Conservation (phyloP, 345 rosid genomes). For the Firmiana major region DNA sequence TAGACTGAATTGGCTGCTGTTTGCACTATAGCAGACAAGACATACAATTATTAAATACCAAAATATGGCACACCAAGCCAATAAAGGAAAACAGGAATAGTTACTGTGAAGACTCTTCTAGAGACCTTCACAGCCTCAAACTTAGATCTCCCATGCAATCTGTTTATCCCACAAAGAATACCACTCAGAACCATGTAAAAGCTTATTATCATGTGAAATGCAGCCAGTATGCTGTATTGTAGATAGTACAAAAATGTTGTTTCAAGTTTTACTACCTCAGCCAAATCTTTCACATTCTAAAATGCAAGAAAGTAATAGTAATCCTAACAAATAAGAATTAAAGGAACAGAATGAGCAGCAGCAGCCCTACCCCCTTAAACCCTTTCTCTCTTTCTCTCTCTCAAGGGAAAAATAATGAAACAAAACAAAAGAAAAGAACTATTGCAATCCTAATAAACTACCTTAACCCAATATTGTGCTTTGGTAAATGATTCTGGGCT, state of each 20-base stretch:
- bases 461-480: slow-evolving; percentile 99
- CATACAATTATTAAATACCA: not conserved
- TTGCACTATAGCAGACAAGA: too few species aligned
- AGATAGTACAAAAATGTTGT: not conserved
- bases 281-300: not conserved
- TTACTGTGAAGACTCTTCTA: too few species aligned
- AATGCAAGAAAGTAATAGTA: not conserved
- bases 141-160: too few species aligned
- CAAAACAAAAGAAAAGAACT: not conserved
- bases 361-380: not conserved
- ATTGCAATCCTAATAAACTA: slow-evolving; percentile 18
- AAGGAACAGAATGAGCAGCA: not conserved
- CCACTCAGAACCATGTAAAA: too few species aligned
- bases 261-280: not conserved
- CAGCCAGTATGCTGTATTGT: too few species aligned
- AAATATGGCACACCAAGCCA: too few species aligned
- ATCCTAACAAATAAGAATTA: not conserved
- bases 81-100: too few species aligned
- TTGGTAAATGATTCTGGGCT: slow-evolving; percentile 84
- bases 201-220: too few species aligned
- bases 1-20: too few species aligned
- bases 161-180: too few species aligned
- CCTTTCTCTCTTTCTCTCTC: not conserved
- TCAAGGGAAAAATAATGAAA: not conserved
- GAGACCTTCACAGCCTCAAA: too few species aligned